A percentile compares a stretch with the other conserved stretches of the same genome.
Evolutionary conservation across 2,329 filamentous ascomycete genomes (phyloP).

Genomic region (Nemania diffusa): DNA sequence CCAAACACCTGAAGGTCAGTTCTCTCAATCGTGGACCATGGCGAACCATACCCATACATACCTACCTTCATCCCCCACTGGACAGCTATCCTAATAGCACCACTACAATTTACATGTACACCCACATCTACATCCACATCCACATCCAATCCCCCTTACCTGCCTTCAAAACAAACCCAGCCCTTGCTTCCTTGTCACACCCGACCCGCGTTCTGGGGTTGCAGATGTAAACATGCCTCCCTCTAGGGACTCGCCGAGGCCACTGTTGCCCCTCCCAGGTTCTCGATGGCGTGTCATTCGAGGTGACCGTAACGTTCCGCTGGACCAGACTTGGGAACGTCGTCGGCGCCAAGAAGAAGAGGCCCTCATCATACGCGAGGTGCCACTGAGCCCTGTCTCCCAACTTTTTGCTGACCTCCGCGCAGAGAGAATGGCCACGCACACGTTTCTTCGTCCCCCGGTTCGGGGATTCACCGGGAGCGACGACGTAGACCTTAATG

Average conservation of each 20-base stretch:
- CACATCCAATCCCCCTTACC: slow-evolving; percentile 24
- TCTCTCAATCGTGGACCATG: slow-evolving; percentile 4
- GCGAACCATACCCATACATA: too few relatives aligned
- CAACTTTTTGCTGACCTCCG: slow-evolving; percentile 29
- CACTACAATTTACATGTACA: too few relatives aligned
- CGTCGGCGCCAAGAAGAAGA: slow-evolving; percentile 17
- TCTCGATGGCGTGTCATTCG: slow-evolving; percentile 28
- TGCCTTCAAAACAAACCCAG: background rate
- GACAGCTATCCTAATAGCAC: slow-evolving; percentile 2
- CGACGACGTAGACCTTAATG: slow-evolving; percentile 45
- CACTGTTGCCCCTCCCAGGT: background rate
- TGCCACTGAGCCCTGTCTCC: slow-evolving; percentile 21
- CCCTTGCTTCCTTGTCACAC: background rate
- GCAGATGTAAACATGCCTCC: slow-evolving; percentile 10
- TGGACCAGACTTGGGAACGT: slow-evolving; percentile 9
- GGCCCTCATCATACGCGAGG: background rate
- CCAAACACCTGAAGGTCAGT: slow-evolving; percentile 40
- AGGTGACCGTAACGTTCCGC: slow-evolving; percentile 1
- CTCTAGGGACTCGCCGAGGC: background rate
- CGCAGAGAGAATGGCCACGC: slow-evolving; percentile 13
- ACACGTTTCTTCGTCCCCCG: slow-evolving; percentile 12
- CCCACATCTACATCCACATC: too few relatives aligned
- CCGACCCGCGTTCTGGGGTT: background rate
- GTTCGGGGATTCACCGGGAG: slow-evolving; percentile 15
- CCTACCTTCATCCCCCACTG: background rate